Evolutionary conservation across 73 alveolate genomes (phyloP), one percentile per base, ranked within the genome.

Genomic region (Breviolum minutum): DNA sequence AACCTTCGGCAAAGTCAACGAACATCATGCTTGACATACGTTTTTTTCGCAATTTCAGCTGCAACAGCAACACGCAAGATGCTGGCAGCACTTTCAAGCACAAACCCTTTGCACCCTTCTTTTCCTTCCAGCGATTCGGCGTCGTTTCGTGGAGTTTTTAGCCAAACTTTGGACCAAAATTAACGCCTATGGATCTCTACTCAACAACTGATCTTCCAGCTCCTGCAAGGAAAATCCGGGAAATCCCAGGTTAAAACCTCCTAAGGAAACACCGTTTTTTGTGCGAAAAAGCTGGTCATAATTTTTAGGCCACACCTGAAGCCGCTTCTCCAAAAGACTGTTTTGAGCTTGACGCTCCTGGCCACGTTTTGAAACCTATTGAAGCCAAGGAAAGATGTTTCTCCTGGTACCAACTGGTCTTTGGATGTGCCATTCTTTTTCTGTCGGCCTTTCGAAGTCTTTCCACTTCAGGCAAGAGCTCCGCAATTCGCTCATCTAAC

Each of bases 391-490:
- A 40, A 40, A 40, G 54, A 40, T 40, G 54, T 40, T 40, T 40
- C 54, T 40, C 54, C 32, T 3, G 84, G n/a, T 74, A 24, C 84
- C 60, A 24, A 14, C 14, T 74, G 84, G 17, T 10, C 24, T 48
- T 29, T 14, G 84, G 63, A 12, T 77, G 63, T 77, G 24, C 12
- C 27, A 16, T 20, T 27, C 19, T 27, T 76, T n/a, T n/a, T 8
- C 8, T 40, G 54, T 40, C 54, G 5, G n/a, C 96, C 96, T 89
- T 74, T 17, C 96, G 96, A 10, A 68, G 86, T 69, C 86, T 66
- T 27, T 89, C 96, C 71, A 89, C 86, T 60, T 89, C 96, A 8
- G 96, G 96, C 86, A 89, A 24, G 60, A 89, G 96, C 71, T 89
- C 96, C 2, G 96, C 96, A 54, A 89, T 89, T 22, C 96, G 85